A percentile compares a stretch with the other conserved stretches of the same genome.
Conservation (phyloP, 2,329 filamentous ascomycete genomes). For the Akanthomyces dipterigenus region DNA sequence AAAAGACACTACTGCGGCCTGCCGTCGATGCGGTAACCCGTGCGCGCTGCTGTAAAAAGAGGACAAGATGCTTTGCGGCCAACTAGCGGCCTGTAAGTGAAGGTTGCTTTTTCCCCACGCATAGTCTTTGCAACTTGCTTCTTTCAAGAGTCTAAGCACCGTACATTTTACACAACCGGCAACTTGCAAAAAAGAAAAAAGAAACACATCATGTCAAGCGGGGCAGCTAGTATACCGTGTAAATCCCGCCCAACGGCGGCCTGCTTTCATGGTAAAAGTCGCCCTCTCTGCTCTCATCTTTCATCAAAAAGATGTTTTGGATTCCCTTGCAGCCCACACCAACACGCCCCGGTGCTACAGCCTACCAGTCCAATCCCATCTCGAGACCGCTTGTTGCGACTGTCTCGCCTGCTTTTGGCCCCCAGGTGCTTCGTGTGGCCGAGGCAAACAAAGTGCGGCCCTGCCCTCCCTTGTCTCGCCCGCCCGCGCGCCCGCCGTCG, state of each 20-base stretch:
- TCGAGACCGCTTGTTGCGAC: background rate
- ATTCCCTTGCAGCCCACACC: slow-evolving; percentile 1
- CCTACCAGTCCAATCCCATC: too few relatives aligned
- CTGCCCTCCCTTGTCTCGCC: slow-evolving; percentile 10
- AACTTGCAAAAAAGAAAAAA: background rate
- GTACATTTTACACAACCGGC: background rate
- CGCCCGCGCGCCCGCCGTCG: background rate
- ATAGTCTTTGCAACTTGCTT: slow-evolving; percentile 2
- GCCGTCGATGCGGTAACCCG: background rate
- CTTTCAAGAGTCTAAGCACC: slow-evolving; percentile 4
- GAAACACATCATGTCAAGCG: background rate
- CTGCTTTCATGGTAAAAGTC: slow-evolving; percentile 7
- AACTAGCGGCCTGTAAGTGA: background rate
- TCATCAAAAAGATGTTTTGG: slow-evolving; percentile 10
- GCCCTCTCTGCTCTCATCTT: background rate
- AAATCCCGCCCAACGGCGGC: background rate
- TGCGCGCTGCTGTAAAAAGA: background rate
- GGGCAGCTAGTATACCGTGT: background rate
- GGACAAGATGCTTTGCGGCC: background rate
- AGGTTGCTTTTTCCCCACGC: slow-evolving; percentile 6
- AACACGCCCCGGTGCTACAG: background rate
- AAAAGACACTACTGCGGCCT: background rate
- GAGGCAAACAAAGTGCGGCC: slow-evolving; percentile 2
- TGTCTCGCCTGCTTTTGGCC: slow-evolving; percentile 8
- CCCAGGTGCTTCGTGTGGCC: slow-evolving; percentile 9